Conservation (phyloP, 202 grass and related monocot species). For the Schoenoplectus triqueter region DNA sequence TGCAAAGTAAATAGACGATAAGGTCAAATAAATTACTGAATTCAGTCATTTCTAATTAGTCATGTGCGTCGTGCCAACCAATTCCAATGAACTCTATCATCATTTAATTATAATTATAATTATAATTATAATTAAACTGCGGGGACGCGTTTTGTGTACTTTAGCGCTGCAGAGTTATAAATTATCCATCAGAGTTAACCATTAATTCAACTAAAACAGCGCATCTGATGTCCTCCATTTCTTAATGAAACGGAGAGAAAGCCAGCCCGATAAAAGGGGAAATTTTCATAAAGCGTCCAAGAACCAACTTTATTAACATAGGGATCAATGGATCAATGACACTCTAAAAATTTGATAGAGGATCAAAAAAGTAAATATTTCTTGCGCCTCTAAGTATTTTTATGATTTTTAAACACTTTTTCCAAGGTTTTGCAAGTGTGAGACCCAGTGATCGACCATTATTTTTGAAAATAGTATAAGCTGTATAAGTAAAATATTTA, state of each 20-base stretch:
- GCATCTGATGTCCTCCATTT: not conserved
- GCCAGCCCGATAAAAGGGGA: not conserved
- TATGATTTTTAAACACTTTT: no score
- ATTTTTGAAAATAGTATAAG: no score
- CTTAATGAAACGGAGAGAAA: not conserved
- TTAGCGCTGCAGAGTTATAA: not conserved
- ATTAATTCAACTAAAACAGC: not conserved
- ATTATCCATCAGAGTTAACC: not conserved
- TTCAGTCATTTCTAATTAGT: not conserved
- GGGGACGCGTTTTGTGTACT: not conserved
- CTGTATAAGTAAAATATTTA: no score
- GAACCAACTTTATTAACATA: no score
- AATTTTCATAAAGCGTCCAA: no score
- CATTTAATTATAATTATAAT: not conserved
- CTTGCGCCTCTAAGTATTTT: no score
- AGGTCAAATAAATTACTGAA: not conserved
- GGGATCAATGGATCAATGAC: no score
- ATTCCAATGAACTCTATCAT: not conserved
- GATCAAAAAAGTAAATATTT: no score
- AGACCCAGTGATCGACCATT: no score
- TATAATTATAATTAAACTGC: not conserved
- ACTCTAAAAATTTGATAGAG: no score
- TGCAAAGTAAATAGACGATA: not conserved
- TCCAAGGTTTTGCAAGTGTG: no score
- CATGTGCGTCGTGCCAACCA: not conserved